Percentiles rank a stretch among this genome's conserved stretches.
Conservation (phyloP, 495 filamentous ascomycete genomes). For the Neurospora sp. region DNA sequence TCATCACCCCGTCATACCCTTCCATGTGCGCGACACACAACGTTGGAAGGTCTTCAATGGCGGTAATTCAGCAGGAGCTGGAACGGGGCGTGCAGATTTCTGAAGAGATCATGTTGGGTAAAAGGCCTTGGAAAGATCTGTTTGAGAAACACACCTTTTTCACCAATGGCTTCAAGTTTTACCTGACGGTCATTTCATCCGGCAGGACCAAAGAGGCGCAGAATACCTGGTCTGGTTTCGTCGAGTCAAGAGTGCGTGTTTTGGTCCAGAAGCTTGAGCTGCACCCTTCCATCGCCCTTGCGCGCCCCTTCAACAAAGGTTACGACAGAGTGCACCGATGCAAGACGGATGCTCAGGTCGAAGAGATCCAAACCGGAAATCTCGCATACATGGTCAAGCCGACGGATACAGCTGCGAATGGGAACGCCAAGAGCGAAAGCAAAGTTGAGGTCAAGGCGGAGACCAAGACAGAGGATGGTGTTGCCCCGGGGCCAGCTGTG, state of each 20-base stretch:
- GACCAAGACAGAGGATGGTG: conserved; percentile 10
- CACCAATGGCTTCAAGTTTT: conserved; percentile 85
- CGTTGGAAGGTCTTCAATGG: conserved; percentile 74
- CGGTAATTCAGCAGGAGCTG: conserved; percentile 72
- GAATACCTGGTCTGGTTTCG: conserved; percentile 76
- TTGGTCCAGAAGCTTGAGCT: conserved; percentile 74
- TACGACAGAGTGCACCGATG: conserved; percentile 74
- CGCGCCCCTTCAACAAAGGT: conserved; percentile 86
- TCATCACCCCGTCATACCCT: conserved; percentile 93
- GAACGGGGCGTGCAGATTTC: conserved; percentile 66
- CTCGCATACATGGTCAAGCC: conserved; percentile 56
- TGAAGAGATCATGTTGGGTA: conserved; percentile 67
- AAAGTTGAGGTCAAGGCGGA: conserved; percentile 47
- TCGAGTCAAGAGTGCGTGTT: conserved; percentile 84
- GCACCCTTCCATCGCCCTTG: conserved; percentile 62
- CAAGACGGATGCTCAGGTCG: conserved; percentile 56
- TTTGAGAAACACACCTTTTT: conserved; percentile 88
- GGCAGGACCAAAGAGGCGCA: conserved; percentile 79
- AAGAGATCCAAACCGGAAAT: conserved; percentile 62
- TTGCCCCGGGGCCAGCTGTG: neutral
- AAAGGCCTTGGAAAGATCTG: conserved; percentile 70
- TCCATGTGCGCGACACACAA: conserved; percentile 97
- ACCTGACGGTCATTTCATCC: conserved; percentile 78
- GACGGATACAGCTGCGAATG: conserved; percentile 22
- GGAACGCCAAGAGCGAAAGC: conserved; percentile 40